A percentile compares a stretch with the other conserved stretches of the same genome.
Conservation (phyloP, 1,139 yeast genomes). For the Candida albicans region DNA sequence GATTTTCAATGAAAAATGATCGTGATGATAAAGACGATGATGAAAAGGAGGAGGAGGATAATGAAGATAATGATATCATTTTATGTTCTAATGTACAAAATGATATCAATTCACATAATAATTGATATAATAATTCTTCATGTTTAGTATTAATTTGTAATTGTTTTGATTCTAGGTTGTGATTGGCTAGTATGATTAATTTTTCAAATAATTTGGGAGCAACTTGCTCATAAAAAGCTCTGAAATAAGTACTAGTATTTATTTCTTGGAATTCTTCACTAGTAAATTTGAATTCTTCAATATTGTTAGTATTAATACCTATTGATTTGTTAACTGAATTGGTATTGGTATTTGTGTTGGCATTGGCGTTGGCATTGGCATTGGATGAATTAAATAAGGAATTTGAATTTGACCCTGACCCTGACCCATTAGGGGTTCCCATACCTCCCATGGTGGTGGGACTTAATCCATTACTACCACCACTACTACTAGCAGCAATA, state of each 20-base stretch:
- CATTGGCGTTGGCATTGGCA: neutral
- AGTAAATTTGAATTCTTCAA: constrained; percentile 4
- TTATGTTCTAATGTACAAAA: constrained; percentile 70
- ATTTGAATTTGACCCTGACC: no score
- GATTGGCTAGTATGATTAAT: constrained; percentile 21
- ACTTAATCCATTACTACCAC: constrained; percentile 5
- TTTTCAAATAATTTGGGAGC: constrained; percentile 61
- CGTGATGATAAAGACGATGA: no score
- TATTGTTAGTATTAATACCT: neutral
- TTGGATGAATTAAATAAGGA: neutral
- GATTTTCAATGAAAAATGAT: constrained; percentile 58
- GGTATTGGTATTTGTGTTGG: neutral
- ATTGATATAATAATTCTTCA: constrained; percentile 53
- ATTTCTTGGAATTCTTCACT: constrained; percentile 34
- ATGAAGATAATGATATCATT: constrained; percentile 42
- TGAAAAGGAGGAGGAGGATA: no score
- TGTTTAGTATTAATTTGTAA: constrained; percentile 14
- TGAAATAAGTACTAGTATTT: constrained; percentile 54
- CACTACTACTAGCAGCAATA: constrained; percentile 21
- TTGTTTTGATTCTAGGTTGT: constrained; percentile 5
- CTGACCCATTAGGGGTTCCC: neutral
- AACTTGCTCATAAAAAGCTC: constrained; percentile 59
- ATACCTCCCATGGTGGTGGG: constrained; percentile 4
- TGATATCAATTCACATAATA: constrained; percentile 66
- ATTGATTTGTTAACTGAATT: neutral